These are phyloP conservation scores for Aspergillus ibericus DNA, from an alignment of 2,329 filamentous ascomycete genomes.

Conservation along the genomic window DNA sequence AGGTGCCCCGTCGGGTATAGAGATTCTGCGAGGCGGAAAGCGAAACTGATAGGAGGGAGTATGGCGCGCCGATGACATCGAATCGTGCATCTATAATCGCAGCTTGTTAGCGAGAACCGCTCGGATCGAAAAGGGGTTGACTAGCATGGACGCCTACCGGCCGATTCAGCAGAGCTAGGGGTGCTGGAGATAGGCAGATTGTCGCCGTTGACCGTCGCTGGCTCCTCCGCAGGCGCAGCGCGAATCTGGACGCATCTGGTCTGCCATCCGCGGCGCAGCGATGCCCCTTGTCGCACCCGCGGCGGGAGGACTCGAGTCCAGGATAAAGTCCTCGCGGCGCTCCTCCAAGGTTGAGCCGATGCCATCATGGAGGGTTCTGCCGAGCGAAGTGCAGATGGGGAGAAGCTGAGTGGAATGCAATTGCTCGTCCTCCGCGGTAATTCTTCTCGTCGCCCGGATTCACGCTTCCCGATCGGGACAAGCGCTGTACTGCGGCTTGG, in stretches of 20 bases:
- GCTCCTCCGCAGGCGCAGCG: constrained; percentile 42
- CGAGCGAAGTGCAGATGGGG: constrained; percentile 7
- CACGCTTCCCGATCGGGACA: constrained; percentile 22
- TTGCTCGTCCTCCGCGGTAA: constrained; percentile 15
- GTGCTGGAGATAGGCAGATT: constrained; percentile 39
- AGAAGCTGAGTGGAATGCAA: constrained; percentile 7
- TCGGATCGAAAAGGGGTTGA: not conserved
- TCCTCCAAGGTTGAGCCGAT: constrained; percentile 40
- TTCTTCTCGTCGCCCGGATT: constrained; percentile 19
- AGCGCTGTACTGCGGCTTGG: constrained; percentile 16
- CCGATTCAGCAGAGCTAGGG: constrained; percentile 42
- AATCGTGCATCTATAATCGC: constrained; percentile 76
- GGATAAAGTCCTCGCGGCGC: constrained; percentile 35
- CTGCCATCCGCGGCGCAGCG: constrained; percentile 25
- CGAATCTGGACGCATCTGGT: constrained; percentile 47
- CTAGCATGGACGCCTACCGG: constrained; percentile 33
- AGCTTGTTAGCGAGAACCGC: constrained; percentile 15
- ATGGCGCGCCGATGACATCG: constrained; percentile 86
- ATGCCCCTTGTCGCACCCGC: constrained; percentile 21
- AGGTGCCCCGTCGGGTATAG: constrained; percentile 85
- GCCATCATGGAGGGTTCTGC: constrained; percentile 21
- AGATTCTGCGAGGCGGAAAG: constrained; percentile 91
- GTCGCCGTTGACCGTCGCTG: constrained; percentile 37
- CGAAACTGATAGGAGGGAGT: constrained; percentile 89
- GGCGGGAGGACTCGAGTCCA: constrained; percentile 33